These are phyloP conservation scores for Tetraselmis chui DNA, from an alignment of 139 green algal species.

Conservation along the genomic window DNA sequence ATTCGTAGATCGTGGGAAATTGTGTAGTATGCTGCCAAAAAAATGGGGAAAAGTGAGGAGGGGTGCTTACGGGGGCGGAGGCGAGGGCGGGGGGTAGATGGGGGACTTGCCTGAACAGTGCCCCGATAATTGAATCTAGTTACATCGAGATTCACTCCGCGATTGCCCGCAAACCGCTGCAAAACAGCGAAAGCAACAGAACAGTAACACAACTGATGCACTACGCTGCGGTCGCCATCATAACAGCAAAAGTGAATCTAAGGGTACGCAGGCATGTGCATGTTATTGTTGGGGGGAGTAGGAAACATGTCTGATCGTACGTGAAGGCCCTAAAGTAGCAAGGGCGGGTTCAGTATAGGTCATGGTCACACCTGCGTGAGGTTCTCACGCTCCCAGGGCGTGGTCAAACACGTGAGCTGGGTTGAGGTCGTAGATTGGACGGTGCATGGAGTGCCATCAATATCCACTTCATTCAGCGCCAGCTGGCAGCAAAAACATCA, in stretches of 20 bases:
- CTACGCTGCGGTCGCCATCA: too few species aligned
- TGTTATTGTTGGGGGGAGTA: too few species aligned
- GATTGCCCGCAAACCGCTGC: background rate
- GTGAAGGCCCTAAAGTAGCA: background rate
- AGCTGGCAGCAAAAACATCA: background rate
- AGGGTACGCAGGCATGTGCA: background rate
- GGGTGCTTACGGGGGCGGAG: background rate
- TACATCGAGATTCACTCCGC: background rate
- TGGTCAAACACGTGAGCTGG: background rate
- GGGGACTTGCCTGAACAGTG: too few species aligned
- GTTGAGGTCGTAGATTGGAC: background rate
- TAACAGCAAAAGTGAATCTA: too few species aligned
- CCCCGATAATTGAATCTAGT: background rate
- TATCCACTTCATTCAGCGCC: background rate
- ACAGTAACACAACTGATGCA: too few species aligned
- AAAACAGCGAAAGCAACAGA: too few species aligned
- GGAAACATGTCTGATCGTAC: background rate
- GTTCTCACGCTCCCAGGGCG: background rate
- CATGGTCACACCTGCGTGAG: background rate
- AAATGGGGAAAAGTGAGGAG: background rate
- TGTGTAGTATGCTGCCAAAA: background rate
- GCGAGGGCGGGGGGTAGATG: too few species aligned
- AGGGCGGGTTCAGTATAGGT: background rate
- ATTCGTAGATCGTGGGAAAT: background rate
- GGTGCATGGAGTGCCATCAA: background rate